Base-by-base conservation (phyloP, 805 yeast species). In the Diddensiella transvaalensis region DNA sequence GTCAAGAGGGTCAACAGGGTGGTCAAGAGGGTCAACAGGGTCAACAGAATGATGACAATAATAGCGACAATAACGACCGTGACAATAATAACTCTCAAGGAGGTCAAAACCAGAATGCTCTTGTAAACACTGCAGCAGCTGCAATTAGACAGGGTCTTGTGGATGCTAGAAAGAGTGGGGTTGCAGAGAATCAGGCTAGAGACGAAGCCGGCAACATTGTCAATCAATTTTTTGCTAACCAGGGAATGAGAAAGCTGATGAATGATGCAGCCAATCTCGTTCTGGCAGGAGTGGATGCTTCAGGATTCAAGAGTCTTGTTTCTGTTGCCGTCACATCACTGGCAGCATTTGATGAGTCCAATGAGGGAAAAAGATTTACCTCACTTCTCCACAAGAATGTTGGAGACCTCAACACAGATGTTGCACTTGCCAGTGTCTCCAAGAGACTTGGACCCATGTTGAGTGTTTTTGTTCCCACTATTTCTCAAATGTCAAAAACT, bases 171-270 rank as follows among this genome's bases (percentile, higher is more conserved):
- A 18, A 13, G n/a, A 21, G 42, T 13, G 29, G 30, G n/a, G 23
- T 21, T 19, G 6, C 42, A 18, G 30, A 40, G 6, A 22, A 15
- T 22, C 11, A 23, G 29, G 42, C 42, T 19, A 30, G 22, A 21
- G 29, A 40, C 10, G 42, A 40, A 5, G 42, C 21, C 10, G 30
- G 15, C 29, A 17, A 40, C 30, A 40, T 23, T n/a, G 29, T 40
- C 19, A 21, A 40, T 17, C 29, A 21, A 21, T 13, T 23, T 23
- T 21, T 40, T 21, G 23, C 30, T 40, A 23, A 35, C 22, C 42
- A 40, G 18, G 30, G 42, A 21, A 21, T 21, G 30, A n/a, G 42
- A 40, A 22, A 8, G 19, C 19, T 21, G 30, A 40, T 35, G 38
- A 35, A 13, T 15, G 21, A 17, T 35, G 38, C 38, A 8, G 38